phyloP scores from a whole-genome alignment of 805 yeast genomes.

The Deakozyma indianensis region DNA sequence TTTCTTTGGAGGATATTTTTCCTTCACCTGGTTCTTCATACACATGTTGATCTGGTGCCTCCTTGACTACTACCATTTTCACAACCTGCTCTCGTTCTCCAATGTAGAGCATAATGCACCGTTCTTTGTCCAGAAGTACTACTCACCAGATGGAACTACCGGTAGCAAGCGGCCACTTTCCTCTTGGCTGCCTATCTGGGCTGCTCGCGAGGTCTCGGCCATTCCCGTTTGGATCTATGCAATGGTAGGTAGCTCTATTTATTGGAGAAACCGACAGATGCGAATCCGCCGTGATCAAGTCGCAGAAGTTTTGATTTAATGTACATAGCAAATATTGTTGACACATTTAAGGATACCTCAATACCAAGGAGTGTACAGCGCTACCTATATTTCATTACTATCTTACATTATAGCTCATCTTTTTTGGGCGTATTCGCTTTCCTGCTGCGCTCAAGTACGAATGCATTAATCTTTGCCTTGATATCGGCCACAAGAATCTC shows the following conservation, averaged over 20 bases:
- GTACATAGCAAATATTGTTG: not conserved
- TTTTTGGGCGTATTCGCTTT: no score
- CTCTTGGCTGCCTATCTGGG: constrained; percentile 39
- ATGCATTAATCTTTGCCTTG: not conserved
- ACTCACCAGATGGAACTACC: constrained; percentile 12
- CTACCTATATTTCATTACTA: no score
- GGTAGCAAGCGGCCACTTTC: constrained; percentile 8
- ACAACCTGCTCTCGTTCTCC: constrained; percentile 22
- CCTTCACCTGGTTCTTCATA: constrained; percentile 22
- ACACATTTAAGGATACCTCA: no score
- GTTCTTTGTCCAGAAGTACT: constrained; percentile 13
- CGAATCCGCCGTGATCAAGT: constrained; percentile 57
- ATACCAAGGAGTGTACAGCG: no score
- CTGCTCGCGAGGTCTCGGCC: constrained; percentile 56
- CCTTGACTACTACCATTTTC: constrained; percentile 49
- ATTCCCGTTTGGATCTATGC: constrained; percentile 76
- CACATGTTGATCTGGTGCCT: constrained; percentile 52
- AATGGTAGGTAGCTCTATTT: constrained; percentile 51
- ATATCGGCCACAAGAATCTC: not conserved
- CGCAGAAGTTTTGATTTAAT: constrained; percentile 40
- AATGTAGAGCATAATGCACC: constrained; percentile 15
- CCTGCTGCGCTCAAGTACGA: constrained; percentile 6
- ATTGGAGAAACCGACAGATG: constrained; percentile 66
- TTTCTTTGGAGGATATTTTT: constrained; percentile 18
- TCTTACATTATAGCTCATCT: no score